These are phyloP conservation scores for Filobasidium floriforme DNA, from an alignment of 768 basidiomycete species.

Conservation along the genomic window DNA sequence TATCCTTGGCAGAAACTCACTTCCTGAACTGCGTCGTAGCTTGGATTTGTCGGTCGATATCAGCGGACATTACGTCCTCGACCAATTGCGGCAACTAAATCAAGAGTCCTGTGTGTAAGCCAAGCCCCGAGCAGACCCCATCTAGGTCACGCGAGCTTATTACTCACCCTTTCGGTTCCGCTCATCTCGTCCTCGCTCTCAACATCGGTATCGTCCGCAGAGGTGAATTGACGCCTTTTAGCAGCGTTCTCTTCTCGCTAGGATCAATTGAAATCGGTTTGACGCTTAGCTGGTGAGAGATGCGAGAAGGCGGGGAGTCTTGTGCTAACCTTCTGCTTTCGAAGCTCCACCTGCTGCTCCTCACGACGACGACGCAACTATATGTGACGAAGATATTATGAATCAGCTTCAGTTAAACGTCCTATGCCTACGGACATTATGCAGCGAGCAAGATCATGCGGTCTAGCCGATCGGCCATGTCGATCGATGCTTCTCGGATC, in stretches of 20 bases:
- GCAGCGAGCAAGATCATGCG: neutral
- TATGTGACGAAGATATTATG: neutral
- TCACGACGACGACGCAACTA: constrained; percentile 90
- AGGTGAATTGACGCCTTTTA: constrained; percentile 89
- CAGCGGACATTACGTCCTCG: constrained; percentile 80
- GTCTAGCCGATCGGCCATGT: neutral
- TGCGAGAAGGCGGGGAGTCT: neutral
- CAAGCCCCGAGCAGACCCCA: constrained; percentile 14
- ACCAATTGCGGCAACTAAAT: constrained; percentile 72
- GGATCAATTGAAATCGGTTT: neutral
- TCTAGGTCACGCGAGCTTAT: neutral
- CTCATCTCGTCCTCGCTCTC: constrained; percentile 57
- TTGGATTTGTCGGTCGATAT: constrained; percentile 84
- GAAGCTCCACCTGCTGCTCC: constrained; percentile 98
- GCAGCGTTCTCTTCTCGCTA: constrained; percentile 92
- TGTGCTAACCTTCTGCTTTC: constrained; percentile 65
- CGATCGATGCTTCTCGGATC: neutral
- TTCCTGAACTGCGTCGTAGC: constrained; percentile 98
- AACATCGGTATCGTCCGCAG: constrained; percentile 53
- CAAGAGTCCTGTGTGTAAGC: constrained; percentile 53
- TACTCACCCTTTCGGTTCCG: constrained; percentile 1
- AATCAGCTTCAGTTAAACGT: neutral
- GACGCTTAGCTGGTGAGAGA: neutral
- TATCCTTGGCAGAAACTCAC: constrained; percentile 30
- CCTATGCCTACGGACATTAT: too few relatives aligned